Base-by-base conservation (phyloP, 2,329 filamentous ascomycete species). In the Cordyceps cateniannulata region DNA sequence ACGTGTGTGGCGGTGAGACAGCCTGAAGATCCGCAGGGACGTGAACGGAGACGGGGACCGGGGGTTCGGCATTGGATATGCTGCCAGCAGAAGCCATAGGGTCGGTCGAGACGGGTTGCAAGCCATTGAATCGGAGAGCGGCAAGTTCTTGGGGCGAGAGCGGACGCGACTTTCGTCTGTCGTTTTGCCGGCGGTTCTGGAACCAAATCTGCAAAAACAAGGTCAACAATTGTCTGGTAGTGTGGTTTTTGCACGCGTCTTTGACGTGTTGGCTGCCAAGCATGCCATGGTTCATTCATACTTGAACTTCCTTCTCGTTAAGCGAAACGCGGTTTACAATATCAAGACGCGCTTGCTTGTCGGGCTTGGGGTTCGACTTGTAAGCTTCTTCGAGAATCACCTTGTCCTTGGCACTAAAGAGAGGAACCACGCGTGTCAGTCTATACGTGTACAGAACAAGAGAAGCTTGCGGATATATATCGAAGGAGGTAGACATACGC, bases 261-360 rank as follows among this genome's bases (percentile, higher is more conserved):
- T 44, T 29, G 40, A 32, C 49, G 16, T 56, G 24, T 38, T 35
- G 29, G 40, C 24, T 57, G 27, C 16, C 10, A 27, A 45, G 42
- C 18, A 55, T 62, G 50, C 49, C 5, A 10, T 54, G 42, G 8
- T n/a, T 32, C 5, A 54, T 48, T 45, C 87, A 74, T 78, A 96
- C 93, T 86, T 97, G 93, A 42, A 97, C 91, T 79, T 97, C 93
- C 75, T 96, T 97, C 77, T 97, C 93, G 66, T 90, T 93, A 65
- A 98, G 81, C 25, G 90, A 89, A 63, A 97, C 92, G 74, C 87
- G 89, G 75, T 85, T 84, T 63, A 96, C 91, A 65, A 98, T 92
- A 62, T 88, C 87, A 51, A 90, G 82, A 76, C 93, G 90, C 73
- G 91, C 89, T 60, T 86, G 83, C 76, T 96, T 97, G 77, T 96